Evolutionary conservation across 2,329 filamentous ascomycete species (phyloP).

Genomic region (Arthrinium puccinioides): DNA sequence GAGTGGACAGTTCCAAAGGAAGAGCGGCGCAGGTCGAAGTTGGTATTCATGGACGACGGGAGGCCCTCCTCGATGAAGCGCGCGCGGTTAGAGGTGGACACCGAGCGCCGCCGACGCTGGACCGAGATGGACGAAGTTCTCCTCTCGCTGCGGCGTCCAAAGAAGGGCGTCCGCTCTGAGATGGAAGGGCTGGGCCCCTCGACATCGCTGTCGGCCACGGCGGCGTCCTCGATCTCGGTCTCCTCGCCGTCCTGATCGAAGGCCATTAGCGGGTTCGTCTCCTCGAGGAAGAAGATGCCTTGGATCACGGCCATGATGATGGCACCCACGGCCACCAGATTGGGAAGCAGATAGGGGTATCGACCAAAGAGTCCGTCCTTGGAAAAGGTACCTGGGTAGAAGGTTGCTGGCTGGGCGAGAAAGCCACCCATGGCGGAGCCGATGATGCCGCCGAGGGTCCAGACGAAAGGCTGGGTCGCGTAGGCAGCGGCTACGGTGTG

Average conservation of each 20-base stretch:
- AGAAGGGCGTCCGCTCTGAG: too few relatives aligned
- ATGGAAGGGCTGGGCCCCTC: too few relatives aligned
- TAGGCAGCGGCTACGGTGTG: slow-evolving; percentile 21
- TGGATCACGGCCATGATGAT: slow-evolving; percentile 55
- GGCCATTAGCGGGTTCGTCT: slow-evolving; percentile 25
- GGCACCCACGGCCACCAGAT: slow-evolving; percentile 54
- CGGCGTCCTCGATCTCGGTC: slow-evolving; percentile 18
- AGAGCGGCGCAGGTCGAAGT: slow-evolving; percentile 26
- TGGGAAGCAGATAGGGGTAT: slow-evolving; percentile 67
- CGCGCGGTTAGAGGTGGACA: slow-evolving; percentile 11
- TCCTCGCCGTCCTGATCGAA: slow-evolving; percentile 10
- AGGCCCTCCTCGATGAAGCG: slow-evolving; percentile 26
- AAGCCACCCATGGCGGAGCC: slow-evolving; percentile 30
- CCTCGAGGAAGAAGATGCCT: slow-evolving; percentile 52
- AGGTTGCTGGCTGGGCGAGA: slow-evolving; percentile 26
- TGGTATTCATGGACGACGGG: slow-evolving; percentile 24
- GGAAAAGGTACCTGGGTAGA: slow-evolving; percentile 27
- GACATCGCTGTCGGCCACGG: slow-evolving; percentile 5
- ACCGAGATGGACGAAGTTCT: background rate
- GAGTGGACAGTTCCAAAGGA: slow-evolving; percentile 36
- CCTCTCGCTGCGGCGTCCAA: background rate
- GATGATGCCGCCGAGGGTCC: slow-evolving; percentile 28
- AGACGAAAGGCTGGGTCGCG: slow-evolving; percentile 28
- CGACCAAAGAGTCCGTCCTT: slow-evolving; percentile 40
- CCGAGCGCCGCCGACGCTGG: slow-evolving; percentile 6